These are phyloP conservation scores for Aureobasidium mangrovei DNA, from an alignment of 2,329 filamentous ascomycete species.

Conservation along the genomic window DNA sequence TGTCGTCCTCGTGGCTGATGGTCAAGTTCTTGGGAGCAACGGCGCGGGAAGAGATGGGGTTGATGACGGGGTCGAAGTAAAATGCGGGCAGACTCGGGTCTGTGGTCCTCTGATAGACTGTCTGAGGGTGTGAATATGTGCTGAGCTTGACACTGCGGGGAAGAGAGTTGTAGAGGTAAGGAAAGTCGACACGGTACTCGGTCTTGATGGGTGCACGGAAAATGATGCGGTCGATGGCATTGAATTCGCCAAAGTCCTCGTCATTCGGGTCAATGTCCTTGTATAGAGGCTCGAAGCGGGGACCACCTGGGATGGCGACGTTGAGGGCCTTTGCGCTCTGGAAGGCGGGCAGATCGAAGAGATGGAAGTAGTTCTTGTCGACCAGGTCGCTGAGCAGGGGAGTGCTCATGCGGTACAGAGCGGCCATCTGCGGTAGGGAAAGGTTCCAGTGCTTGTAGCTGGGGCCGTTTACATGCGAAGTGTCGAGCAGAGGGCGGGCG, in stretches of 20 bases:
- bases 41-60: conserved; percentile 90
- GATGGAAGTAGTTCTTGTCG: conserved; percentile 95
- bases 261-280: conserved; percentile 99
- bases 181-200: conserved; percentile 90
- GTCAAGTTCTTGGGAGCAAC: conserved; percentile 93
- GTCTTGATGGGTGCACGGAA: conserved; percentile 92
- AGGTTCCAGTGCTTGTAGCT: conserved; percentile 97
- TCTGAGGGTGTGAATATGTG: conserved; percentile 89
- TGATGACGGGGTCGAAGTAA: conserved; percentile 96
- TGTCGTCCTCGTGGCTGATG: conserved; percentile 82
- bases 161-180: conserved; percentile 91
- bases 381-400: conserved; percentile 85
- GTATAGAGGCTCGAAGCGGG: conserved; percentile 92
- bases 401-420: conserved; percentile 81
- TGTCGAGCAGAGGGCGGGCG: conserved; percentile 81
- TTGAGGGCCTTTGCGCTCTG: conserved; percentile 94
- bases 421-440: conserved; percentile 88
- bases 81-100: conserved; percentile 87
- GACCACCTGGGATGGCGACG: conserved; percentile 93
- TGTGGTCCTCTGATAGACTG: conserved; percentile 81
- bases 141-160: conserved; percentile 87
- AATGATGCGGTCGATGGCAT: conserved; percentile 97
- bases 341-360: conserved; percentile 93
- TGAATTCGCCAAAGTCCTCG: conserved; percentile 98
- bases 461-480: conserved; percentile 86